A percentile compares a stretch with the other conserved stretches of the same genome.
Evolutionary conservation across 2,329 filamentous ascomycete species (phyloP).

Genomic region (Boeremia exigua): DNA sequence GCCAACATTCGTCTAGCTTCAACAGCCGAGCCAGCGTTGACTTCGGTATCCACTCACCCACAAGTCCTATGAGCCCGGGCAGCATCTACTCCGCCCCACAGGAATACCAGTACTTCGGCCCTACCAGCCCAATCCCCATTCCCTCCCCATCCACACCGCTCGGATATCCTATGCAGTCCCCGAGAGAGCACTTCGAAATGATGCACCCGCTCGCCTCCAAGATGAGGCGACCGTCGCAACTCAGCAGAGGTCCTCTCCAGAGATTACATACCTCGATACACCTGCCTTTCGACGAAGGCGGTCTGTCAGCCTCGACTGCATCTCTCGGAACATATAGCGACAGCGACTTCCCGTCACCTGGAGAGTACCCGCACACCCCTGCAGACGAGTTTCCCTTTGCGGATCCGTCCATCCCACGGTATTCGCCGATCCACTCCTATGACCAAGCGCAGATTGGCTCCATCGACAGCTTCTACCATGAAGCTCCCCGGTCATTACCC

Average conservation of each 20-base stretch:
- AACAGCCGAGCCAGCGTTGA: conserved; percentile 42
- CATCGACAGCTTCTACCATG: conserved; percentile 45
- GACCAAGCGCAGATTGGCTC: conserved; percentile 47
- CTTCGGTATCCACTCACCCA: conserved; percentile 43
- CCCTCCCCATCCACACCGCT: conserved; percentile 45
- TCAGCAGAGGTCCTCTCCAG: conserved; percentile 50
- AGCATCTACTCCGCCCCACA: conserved; percentile 42
- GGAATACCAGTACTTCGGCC: conserved; percentile 46
- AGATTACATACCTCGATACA: conserved; percentile 52
- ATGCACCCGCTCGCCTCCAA: conserved; percentile 45
- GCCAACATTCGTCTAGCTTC: conserved; percentile 36
- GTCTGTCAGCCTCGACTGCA: conserved; percentile 53
- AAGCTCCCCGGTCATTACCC: conserved; percentile 45
- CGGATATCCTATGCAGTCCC: conserved; percentile 48
- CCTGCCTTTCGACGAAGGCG: conserved; percentile 49
- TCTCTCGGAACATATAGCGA: conserved; percentile 56
- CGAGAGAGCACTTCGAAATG: conserved; percentile 46
- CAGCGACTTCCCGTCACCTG: conserved; percentile 55
- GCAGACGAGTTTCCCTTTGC: conserved; percentile 52
- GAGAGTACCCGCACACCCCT: conserved; percentile 56
- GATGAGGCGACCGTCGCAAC: conserved; percentile 44
- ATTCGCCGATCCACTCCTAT: conserved; percentile 41
- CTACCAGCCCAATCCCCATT: conserved; percentile 50
- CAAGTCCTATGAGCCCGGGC: conserved; percentile 44
- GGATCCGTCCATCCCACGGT: conserved; percentile 48